Evolutionary conservation across 2,329 filamentous ascomycete genomes (phyloP).

Genomic region (Hansfordia pulvinata): DNA sequence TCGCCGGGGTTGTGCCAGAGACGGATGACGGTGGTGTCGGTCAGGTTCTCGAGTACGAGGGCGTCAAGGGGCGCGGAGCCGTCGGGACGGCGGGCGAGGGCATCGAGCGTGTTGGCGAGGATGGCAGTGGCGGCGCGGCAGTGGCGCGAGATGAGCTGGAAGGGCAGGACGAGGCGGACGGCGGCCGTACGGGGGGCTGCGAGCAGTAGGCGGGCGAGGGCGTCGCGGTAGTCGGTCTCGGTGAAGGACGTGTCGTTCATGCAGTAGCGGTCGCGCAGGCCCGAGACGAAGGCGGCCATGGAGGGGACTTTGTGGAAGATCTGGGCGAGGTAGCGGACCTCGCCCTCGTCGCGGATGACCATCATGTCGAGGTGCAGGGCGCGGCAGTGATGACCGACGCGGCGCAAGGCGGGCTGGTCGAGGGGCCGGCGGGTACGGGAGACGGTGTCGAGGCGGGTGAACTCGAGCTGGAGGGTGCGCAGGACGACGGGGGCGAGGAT

Average conservation of each 20-base stretch:
- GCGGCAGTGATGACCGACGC: constrained; percentile 31
- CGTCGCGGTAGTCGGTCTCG: constrained; percentile 28
- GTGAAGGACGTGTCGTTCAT: constrained; percentile 34
- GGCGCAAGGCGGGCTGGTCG: constrained; percentile 25
- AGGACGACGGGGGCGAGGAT: constrained; percentile 30
- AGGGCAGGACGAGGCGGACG: constrained; percentile 36
- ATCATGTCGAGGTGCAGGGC: constrained; percentile 37
- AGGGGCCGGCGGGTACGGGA: constrained; percentile 18
- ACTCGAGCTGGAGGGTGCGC: constrained; percentile 34
- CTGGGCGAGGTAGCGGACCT: constrained; percentile 31
- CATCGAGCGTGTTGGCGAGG: constrained; percentile 37
- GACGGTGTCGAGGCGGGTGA: constrained; percentile 27
- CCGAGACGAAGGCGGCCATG: constrained; percentile 29
- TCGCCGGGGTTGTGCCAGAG: constrained; percentile 38
- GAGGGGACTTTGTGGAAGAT: constrained; percentile 30
- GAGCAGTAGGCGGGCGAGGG: constrained; percentile 27
- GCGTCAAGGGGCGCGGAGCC: constrained; percentile 28
- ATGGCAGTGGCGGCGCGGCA: constrained; percentile 34
- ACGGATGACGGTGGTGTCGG: constrained; percentile 30
- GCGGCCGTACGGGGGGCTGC: constrained; percentile 28
- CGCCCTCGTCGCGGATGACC: constrained; percentile 35
- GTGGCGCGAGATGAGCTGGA: constrained; percentile 31
- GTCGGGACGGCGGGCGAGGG: constrained; percentile 28
- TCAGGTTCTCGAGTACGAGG: constrained; percentile 35
- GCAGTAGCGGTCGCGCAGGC: constrained; percentile 29